Percentiles rank a stretch among this genome's conserved stretches.
phyloP scores from a whole-genome alignment of 257 asterid species.

The Solanum corneliomulleri region DNA sequence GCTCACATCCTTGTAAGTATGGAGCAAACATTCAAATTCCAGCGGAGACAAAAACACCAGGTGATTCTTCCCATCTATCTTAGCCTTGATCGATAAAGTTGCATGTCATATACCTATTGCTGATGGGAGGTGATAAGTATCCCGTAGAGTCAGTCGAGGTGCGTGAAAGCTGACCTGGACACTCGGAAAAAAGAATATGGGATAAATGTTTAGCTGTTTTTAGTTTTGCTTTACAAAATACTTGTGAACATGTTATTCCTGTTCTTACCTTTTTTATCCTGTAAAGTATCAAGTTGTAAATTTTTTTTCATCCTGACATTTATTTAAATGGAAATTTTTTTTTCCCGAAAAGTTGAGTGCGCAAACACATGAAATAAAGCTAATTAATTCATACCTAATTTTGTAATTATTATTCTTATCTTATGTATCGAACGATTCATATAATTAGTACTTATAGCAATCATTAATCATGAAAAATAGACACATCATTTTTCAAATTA shows the following conservation, averaged over 20 bases:
- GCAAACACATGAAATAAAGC: not conserved
- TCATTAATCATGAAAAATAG: not conserved
- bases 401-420: not conserved
- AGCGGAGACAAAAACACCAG: not conserved
- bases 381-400: not conserved
- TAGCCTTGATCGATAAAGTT: not conserved
- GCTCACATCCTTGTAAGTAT: not conserved
- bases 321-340: not conserved
- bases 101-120: not conserved
- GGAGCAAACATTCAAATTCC: not conserved
- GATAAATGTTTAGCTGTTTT: not conserved
- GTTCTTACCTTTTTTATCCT: not conserved
- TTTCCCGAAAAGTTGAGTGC: not conserved
- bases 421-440: not conserved
- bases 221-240: not conserved
- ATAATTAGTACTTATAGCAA: not conserved
- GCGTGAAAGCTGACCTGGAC: not conserved
- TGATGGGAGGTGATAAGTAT: not conserved
- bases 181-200: not conserved
- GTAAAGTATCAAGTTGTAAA: not conserved
- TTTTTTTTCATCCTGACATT: not conserved
- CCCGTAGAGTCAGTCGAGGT: not conserved
- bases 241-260: not conserved
- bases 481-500: not conserved
- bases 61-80: not conserved